phyloP scores from a whole-genome alignment of 371 early-diverging fungal genomes.

The Mortierella sp. region DNA sequence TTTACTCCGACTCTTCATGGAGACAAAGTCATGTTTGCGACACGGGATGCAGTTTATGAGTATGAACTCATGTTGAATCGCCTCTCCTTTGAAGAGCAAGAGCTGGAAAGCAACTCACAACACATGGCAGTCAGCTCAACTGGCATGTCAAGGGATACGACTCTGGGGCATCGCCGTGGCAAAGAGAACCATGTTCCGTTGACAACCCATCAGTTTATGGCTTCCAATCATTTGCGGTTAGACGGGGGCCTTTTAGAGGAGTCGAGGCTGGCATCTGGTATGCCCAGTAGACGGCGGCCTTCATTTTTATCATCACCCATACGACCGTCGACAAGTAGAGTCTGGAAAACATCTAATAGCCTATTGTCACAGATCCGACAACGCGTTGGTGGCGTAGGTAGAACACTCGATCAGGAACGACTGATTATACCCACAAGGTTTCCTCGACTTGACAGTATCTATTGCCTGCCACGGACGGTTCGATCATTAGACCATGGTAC shows the following conservation, averaged over 20 bases:
- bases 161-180: not conserved
- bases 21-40: constrained; percentile 55
- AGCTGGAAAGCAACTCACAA: not conserved
- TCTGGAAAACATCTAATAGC: constrained; percentile 52
- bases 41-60: constrained; percentile 51
- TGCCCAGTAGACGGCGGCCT: constrained; percentile 1
- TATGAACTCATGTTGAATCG: constrained; percentile 43
- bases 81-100: constrained; percentile 14
- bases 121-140: not conserved
- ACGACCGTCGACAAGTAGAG: constrained; percentile 21
- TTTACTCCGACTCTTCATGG: constrained; percentile 49
- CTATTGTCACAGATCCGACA: constrained; percentile 49
- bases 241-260: not conserved
- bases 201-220: not conserved
- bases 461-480: constrained; percentile 40
- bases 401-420: constrained; percentile 32
- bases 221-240: constrained; percentile 3
- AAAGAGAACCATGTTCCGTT: constrained; percentile 8
- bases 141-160: not conserved
- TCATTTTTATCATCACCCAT: not conserved
- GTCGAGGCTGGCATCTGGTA: not conserved
- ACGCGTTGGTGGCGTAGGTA: constrained; percentile 28
- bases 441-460: constrained; percentile 44
- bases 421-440: constrained; percentile 52
- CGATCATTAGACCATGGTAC: constrained; percentile 48